Evolutionary conservation across 768 basidiomycete genomes (phyloP).

Genomic region (Clathrus columnatus): DNA sequence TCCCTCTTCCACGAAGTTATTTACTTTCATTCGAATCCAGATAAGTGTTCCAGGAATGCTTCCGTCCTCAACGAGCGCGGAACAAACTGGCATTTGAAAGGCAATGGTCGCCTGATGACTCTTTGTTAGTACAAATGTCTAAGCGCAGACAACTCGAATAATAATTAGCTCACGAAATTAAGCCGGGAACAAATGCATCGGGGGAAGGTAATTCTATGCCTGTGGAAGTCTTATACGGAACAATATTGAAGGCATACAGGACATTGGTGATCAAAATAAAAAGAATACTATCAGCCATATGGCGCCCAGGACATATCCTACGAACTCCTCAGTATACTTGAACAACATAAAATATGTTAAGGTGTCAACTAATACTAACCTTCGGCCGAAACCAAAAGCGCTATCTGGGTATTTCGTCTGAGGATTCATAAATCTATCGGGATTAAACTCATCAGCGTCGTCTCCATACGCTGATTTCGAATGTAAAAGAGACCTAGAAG

Average conservation of each 20-base stretch:
- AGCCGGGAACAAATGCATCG: background rate
- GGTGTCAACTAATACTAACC: background rate
- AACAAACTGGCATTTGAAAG: background rate
- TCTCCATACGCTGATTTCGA: background rate
- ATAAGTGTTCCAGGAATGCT: background rate
- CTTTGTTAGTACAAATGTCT: background rate
- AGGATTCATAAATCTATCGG: slow-evolving; percentile 25
- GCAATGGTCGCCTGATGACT: background rate
- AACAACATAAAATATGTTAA: background rate
- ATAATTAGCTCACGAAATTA: background rate
- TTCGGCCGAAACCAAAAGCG: slow-evolving; percentile 18
- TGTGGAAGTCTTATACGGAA: background rate
- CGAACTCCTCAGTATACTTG: background rate
- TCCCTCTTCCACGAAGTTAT: no score
- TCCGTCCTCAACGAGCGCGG: background rate
- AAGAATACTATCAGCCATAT: background rate
- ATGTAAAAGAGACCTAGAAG: background rate
- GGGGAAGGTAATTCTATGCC: background rate
- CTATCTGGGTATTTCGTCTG: background rate
- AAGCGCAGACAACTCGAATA: background rate
- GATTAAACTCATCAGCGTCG: slow-evolving; percentile 31
- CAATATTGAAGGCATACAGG: background rate
- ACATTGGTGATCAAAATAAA: background rate
- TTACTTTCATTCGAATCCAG: no score
- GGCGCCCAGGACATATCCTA: slow-evolving; percentile 1